Evolutionary conservation across 1,284 basidiomycete genomes (phyloP), one percentile per base, ranked within the genome.

Genomic region (Naganishia sp.): DNA sequence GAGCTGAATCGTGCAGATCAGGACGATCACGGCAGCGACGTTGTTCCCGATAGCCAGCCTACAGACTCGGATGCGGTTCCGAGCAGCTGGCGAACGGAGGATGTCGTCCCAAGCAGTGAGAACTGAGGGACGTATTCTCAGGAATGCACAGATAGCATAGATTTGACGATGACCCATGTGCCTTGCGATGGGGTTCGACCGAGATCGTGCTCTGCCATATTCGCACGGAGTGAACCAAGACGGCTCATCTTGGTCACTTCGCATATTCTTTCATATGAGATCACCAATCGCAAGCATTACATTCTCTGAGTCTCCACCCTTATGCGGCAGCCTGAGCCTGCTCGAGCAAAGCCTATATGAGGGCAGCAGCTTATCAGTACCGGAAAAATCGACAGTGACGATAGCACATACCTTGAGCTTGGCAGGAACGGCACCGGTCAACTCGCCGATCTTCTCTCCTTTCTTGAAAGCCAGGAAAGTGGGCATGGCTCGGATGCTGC

Each of bases 401-500:
- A 10, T 13, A 17, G 25, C 47, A 81, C 81, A 77, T 73, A 83
- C 83, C 64, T 75, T 76, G 51, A 84, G 77, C 75, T 82, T 82
- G 67, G 76, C 75, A 18, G 83, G 84, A 65, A 79, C 82, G 47
- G 89, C 89, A 68, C 90, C 90, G 57, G 86, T 83, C 64, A 87
- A 74, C 39, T 86, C 83, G 53, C 83, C 83, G 68, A 88, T 76
- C 77, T 86, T 84, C 72, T 85, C 71, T 52, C 89, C 89, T 69
- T 85, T 82, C 81, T 88, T 84, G 84, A 86, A 90, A 42, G 85
- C 82, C 65, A 85, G 80, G 82, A 91, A 92, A 3, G 90, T 90
- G 18, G 90, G 90, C 86, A 92, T 88, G 79, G 88, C 88, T 73
- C 85, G 85, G 79, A 96, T 85, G 61, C 85, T 86, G 66, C 88